These are phyloP conservation scores for Zoysia matrella DNA, from an alignment of 202 grass and related monocot species.

Conservation along the genomic window DNA sequence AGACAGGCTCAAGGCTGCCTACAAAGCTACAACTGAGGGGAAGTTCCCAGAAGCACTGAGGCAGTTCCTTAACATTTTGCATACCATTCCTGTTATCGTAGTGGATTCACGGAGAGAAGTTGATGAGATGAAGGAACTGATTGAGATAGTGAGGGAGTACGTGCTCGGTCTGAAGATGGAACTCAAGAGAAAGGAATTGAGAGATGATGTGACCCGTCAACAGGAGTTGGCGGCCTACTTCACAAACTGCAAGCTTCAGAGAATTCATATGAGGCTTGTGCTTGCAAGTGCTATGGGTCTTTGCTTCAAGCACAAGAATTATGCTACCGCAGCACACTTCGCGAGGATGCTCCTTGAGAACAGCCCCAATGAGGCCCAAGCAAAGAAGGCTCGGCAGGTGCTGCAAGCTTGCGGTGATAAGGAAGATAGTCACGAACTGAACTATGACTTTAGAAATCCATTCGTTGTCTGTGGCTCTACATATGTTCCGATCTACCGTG, in stretches of 20 bases:
- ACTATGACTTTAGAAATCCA: constrained; percentile 96
- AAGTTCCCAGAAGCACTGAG: constrained; percentile 87
- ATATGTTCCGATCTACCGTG: constrained; percentile 88
- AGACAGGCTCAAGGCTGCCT: constrained; percentile 90
- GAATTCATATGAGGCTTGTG: constrained; percentile 89
- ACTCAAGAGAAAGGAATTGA: constrained; percentile 84
- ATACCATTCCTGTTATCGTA: constrained; percentile 82
- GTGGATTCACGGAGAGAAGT: constrained; percentile 93
- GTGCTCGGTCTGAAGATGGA: constrained; percentile 91
- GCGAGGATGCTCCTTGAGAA: constrained; percentile 92
- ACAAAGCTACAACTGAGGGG: constrained; percentile 85
- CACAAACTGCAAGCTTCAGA: constrained; percentile 98
- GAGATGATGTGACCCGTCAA: constrained; percentile 67
- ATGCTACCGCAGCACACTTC: constrained; percentile 77
- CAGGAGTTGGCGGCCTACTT: constrained; percentile 96
- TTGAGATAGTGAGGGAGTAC: constrained; percentile 91
- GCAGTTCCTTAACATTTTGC: constrained; percentile 84
- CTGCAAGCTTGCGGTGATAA: constrained; percentile 61
- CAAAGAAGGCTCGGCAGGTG: constrained; percentile 85
- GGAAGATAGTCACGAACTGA: constrained; percentile 65
- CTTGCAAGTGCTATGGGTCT: constrained; percentile 78
- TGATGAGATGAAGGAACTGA: constrained; percentile 96
- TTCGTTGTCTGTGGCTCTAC: constrained; percentile 92
- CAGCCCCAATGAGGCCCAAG: constrained; percentile 69
- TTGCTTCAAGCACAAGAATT: constrained; percentile 80